These are phyloP conservation scores for Penicillium sp. DNA, from an alignment of 2,329 filamentous ascomycete genomes.

Conservation along the genomic window DNA sequence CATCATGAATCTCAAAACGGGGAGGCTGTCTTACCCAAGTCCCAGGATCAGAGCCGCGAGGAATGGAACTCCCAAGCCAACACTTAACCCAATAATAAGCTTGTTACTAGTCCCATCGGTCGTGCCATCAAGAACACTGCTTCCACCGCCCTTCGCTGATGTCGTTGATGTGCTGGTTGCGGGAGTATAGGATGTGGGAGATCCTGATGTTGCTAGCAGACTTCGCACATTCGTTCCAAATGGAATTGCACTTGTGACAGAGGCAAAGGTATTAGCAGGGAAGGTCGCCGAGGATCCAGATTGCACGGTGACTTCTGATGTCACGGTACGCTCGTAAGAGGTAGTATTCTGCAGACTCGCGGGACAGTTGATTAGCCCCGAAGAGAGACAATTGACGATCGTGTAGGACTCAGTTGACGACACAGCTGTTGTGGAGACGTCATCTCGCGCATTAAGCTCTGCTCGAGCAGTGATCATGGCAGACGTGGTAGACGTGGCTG, in stretches of 20 bases:
- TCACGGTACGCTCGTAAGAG: slow-evolving; percentile 31
- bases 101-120: slow-evolving; percentile 44
- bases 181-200: slow-evolving; percentile 48
- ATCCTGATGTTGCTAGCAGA: slow-evolving; percentile 45
- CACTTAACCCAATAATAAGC: slow-evolving; percentile 51
- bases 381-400: slow-evolving; percentile 47
- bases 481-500: slow-evolving; percentile 17
- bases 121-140: slow-evolving; percentile 20
- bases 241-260: slow-evolving; percentile 34
- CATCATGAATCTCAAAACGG: not conserved
- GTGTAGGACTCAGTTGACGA: slow-evolving; percentile 41
- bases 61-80: slow-evolving; percentile 37
- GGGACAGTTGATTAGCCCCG: slow-evolving; percentile 52
- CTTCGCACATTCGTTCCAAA: slow-evolving; percentile 47
- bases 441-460: slow-evolving; percentile 17
- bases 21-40: not conserved
- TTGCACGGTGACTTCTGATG: slow-evolving; percentile 44
- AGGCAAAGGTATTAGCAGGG: slow-evolving; percentile 32
- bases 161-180: slow-evolving; percentile 10
- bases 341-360: slow-evolving; percentile 51
- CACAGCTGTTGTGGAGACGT: slow-evolving; percentile 42
- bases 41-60: slow-evolving; percentile 1
- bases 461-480: slow-evolving; percentile 20
- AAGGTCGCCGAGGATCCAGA: slow-evolving; percentile 43
- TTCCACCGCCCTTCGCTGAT: not conserved